Conservation (phyloP, 23 red algal species). For the Gracilaria caudata region DNA sequence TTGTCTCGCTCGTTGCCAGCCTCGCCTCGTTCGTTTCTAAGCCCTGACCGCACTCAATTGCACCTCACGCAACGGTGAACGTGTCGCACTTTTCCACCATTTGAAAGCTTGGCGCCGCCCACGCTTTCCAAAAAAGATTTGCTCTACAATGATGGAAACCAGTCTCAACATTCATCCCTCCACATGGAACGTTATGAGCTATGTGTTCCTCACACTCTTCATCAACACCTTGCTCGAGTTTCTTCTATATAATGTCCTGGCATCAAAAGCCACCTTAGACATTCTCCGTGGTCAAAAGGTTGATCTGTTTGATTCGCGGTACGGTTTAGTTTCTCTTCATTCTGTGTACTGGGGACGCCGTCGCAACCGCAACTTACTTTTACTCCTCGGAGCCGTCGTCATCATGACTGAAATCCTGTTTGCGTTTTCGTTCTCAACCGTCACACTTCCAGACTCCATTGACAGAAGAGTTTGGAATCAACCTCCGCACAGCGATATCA, state of each 20-base stretch:
- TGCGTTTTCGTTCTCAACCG: conserved; percentile 11
- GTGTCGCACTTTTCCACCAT: too few species aligned
- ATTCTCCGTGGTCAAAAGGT: conserved; percentile 2
- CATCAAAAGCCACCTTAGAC: background rate
- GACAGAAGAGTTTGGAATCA: background rate
- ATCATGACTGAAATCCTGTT: background rate
- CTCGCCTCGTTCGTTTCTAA: too few species aligned
- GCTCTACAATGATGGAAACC: background rate
- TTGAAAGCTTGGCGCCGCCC: too few species aligned
- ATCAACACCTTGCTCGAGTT: background rate
- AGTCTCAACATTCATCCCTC: conserved; percentile 8
- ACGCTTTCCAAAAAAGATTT: too few species aligned
- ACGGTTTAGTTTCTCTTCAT: background rate
- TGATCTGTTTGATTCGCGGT: background rate
- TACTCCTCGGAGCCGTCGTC: background rate
- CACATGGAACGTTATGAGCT: conserved; percentile 1
- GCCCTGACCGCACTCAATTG: too few species aligned
- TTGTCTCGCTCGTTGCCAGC: too few species aligned
- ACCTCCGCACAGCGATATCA: background rate
- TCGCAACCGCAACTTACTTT: background rate
- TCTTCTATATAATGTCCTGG: background rate
- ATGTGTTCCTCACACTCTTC: background rate
- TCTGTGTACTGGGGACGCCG: background rate
- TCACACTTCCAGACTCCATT: background rate
- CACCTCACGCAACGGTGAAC: too few species aligned